Evolutionary conservation across 2,329 filamentous ascomycete genomes (phyloP).

Genomic region (Neospermospora avenae): DNA sequence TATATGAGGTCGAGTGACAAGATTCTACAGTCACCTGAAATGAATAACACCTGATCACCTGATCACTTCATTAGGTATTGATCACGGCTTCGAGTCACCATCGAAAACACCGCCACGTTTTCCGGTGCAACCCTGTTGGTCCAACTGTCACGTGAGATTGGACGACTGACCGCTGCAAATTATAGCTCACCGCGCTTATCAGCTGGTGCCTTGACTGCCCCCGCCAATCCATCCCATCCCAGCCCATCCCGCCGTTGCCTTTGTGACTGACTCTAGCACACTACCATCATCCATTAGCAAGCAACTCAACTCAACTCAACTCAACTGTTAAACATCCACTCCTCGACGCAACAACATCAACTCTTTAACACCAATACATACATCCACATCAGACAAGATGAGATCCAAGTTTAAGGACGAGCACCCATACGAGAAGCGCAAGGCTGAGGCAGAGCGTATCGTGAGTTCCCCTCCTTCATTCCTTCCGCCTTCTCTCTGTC

Average conservation of each 20-base stretch:
- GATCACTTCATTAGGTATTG: not conserved
- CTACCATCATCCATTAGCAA: not conserved
- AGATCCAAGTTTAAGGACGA: constrained; percentile 99
- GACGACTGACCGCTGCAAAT: not conserved
- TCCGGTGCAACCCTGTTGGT: too few species aligned
- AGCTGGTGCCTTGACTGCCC: not conserved
- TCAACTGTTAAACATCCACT: too few species aligned
- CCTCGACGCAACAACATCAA: not conserved
- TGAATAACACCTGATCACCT: not conserved
- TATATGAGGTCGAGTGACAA: too few species aligned
- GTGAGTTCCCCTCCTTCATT: constrained; percentile 24
- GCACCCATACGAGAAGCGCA: constrained; percentile 99
- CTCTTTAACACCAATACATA: constrained; percentile 2
- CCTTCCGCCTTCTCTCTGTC: constrained; percentile 4
- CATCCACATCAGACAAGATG: constrained; percentile 59
- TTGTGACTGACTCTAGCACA: not conserved
- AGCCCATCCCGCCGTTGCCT: too few species aligned
- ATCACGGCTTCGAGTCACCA: constrained; percentile 1
- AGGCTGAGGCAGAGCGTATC: constrained; percentile 93
- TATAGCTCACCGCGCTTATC: not conserved
- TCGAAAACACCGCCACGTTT: not conserved
- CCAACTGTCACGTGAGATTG: not conserved
- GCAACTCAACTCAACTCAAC: constrained; percentile 8
- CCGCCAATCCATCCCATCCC: too few species aligned
- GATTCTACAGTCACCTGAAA: not conserved